phyloP scores from a whole-genome alignment of 139 green algal genomes.

The Mychonastes homosphaera region DNA sequence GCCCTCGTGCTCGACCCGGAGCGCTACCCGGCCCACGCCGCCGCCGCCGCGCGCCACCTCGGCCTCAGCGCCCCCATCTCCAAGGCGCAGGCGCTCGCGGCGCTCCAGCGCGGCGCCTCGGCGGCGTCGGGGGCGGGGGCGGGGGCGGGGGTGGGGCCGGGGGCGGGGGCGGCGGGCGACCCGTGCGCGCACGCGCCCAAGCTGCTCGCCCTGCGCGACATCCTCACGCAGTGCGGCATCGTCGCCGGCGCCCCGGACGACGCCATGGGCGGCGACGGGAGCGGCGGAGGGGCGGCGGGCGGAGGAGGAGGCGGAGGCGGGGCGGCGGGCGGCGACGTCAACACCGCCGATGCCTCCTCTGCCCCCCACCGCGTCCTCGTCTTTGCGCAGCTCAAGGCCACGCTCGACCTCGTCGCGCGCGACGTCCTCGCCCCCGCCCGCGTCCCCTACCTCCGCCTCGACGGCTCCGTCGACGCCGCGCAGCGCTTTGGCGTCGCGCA shows the following conservation, averaged over 20 bases:
- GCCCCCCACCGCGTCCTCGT: conserved; percentile 79
- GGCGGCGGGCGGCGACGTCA: background rate
- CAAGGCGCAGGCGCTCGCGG: background rate
- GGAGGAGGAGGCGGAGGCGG: conserved; percentile 17
- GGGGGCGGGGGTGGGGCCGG: background rate
- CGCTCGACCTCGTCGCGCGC: conserved; percentile 84
- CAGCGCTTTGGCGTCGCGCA: conserved; percentile 72
- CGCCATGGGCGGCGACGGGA: background rate
- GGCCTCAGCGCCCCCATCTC: background rate
- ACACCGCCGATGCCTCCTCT: conserved; percentile 3
- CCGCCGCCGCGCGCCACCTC: background rate
- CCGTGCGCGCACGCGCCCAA: conserved; percentile 77
- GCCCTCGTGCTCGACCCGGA: conserved; percentile 66
- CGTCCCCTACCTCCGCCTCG: conserved; percentile 77
- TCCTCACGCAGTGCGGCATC: conserved; percentile 71
- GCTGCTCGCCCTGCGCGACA: conserved; percentile 74
- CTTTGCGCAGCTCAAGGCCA: conserved; percentile 85
- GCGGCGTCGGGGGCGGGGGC: conserved; percentile 5
- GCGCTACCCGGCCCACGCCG: background rate
- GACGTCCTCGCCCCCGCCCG: conserved; percentile 55
- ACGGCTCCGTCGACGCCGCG: conserved; percentile 68
- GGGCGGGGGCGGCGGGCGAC: conserved; percentile 1
- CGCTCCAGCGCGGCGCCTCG: background rate
- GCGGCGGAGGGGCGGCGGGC: background rate
- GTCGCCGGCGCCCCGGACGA: no score